Percentiles rank a stretch among this genome's conserved stretches.
Evolutionary conservation across 164 flowering plant species (phyloP).

Genomic region (Annona cherimola): DNA sequence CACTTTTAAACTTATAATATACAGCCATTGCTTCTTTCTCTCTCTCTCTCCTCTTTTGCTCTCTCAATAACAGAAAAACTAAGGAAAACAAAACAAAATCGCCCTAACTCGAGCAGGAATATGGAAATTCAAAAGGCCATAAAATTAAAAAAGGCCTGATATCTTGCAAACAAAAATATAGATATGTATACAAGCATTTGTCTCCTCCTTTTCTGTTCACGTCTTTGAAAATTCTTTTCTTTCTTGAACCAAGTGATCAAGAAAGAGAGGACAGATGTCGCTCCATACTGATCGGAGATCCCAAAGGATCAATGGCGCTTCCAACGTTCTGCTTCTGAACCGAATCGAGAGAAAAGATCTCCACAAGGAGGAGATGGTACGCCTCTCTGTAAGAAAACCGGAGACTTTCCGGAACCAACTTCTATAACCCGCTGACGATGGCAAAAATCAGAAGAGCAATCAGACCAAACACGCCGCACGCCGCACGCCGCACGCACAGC

Average conservation of each 20-base stretch:
- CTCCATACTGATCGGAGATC: background rate
- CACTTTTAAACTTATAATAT: conserved; percentile 98
- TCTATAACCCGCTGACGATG: background rate
- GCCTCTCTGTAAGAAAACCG: background rate
- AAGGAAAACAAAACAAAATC: background rate
- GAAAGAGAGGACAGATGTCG: background rate
- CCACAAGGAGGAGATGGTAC: background rate
- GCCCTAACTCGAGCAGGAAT: conserved; percentile 6
- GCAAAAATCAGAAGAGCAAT: background rate
- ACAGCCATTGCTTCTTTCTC: conserved; percentile 57
- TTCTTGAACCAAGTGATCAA: background rate
- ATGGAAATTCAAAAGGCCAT: conserved; percentile 2
- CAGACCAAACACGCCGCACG: background rate
- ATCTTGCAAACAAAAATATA: background rate
- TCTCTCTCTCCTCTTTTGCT: conserved; percentile 6
- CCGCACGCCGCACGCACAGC: background rate
- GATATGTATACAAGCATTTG: background rate
- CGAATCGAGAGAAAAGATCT: background rate
- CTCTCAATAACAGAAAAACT: background rate
- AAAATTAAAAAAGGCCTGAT: conserved; percentile 8
- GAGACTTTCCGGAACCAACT: background rate
- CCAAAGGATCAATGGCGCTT: background rate
- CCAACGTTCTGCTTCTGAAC: background rate
- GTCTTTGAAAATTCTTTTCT: background rate
- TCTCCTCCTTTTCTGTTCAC: background rate